These are phyloP conservation scores for Myxozyma neotropica DNA, from an alignment of 805 yeast species.

Conservation along the genomic window DNA sequence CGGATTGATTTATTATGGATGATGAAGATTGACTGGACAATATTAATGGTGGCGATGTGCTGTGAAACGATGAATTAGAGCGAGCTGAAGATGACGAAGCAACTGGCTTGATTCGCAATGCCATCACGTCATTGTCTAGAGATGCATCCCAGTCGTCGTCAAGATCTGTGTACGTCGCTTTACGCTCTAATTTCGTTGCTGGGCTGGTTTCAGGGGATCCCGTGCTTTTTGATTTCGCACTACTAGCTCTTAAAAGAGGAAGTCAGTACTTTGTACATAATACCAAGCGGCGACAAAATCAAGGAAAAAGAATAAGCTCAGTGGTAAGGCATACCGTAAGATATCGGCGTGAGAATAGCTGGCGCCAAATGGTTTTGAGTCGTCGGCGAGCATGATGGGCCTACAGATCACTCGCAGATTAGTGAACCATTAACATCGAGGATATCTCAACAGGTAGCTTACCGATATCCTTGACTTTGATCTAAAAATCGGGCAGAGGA, in stretches of 20 bases:
- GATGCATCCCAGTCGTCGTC: slow-evolving; percentile 96
- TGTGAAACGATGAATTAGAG: neutral
- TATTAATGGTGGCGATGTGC: slow-evolving; percentile 2
- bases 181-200: slow-evolving; percentile 9
- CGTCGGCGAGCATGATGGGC: slow-evolving; percentile 37
- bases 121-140: slow-evolving; percentile 45
- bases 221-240: slow-evolving; percentile 1
- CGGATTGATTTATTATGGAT: neutral
- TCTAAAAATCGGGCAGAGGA: slow-evolving; percentile 33
- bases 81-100: slow-evolving; percentile 8
- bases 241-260: neutral
- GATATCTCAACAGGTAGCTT: slow-evolving; percentile 39
- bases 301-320: neutral
- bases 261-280: neutral
- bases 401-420: neutral
- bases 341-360: slow-evolving; percentile 58
- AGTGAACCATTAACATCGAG: neutral
- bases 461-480: slow-evolving; percentile 42
- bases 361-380: slow-evolving; percentile 55
- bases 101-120: slow-evolving; percentile 26
- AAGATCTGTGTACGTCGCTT: slow-evolving; percentile 57
- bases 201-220: slow-evolving; percentile 2
- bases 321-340: slow-evolving; percentile 19
- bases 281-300: slow-evolving; percentile 9
- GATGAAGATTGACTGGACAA: slow-evolving; percentile 1